Evolutionary conservation across 441 rosid species (phyloP).

Genomic region (Aleurites moluccanus): DNA sequence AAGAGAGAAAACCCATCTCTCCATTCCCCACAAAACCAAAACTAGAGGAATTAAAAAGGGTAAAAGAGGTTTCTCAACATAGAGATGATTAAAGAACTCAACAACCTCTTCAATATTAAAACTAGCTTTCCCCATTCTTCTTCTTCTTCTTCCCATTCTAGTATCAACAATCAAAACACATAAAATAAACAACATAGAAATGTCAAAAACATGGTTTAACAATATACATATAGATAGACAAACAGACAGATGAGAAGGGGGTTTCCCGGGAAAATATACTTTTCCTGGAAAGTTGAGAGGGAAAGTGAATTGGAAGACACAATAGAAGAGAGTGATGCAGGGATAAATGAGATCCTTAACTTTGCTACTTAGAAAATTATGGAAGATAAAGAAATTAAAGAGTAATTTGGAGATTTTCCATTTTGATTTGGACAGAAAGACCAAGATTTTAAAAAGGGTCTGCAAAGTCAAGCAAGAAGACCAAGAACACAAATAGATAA

Average conservation of each 20-base stretch:
- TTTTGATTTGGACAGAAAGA: no score
- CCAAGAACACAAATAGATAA: no score
- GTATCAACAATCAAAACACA: slow-evolving; percentile 4
- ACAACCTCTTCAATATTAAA: slow-evolving; percentile 42
- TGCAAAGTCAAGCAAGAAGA: background rate
- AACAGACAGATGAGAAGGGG: background rate
- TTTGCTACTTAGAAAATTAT: background rate
- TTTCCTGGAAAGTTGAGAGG: background rate
- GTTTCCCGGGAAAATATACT: background rate
- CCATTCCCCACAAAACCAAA: slow-evolving; percentile 67
- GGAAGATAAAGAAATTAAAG: background rate
- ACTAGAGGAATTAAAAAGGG: slow-evolving; percentile 58
- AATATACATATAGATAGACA: background rate
- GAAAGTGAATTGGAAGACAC: background rate
- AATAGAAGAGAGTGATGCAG: no score
- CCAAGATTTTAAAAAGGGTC: no score
- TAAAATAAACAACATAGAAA: background rate
- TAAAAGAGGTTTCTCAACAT: slow-evolving; percentile 61
- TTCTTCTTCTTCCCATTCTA: slow-evolving; percentile 47
- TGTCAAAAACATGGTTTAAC: background rate
- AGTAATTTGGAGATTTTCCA: background rate
- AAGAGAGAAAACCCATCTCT: slow-evolving; percentile 86
- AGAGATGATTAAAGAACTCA: slow-evolving; percentile 52
- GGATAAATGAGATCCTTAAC: no score
- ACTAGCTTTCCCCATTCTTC: slow-evolving; percentile 39